These are phyloP conservation scores for Sclerotiophoma versabilis DNA, from an alignment of 2,329 filamentous ascomycete species.

Conservation along the genomic window DNA sequence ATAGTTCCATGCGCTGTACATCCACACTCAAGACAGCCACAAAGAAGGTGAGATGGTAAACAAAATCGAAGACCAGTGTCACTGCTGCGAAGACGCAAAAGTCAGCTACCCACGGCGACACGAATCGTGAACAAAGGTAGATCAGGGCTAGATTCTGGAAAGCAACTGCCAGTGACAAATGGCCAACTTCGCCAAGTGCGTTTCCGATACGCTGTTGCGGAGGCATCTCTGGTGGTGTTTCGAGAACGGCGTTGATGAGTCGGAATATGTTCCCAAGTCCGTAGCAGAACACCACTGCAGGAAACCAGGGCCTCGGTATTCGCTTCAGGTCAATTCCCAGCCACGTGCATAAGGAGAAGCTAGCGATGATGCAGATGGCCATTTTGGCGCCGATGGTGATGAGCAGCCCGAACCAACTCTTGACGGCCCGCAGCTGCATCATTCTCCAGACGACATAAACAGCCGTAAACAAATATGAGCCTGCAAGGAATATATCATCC, in stretches of 20 bases:
- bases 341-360: conserved; percentile 79
- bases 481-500: conserved; percentile 68
- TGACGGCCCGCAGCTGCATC: conserved; percentile 74
- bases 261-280: conserved; percentile 82
- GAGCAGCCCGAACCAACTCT: conserved; percentile 76
- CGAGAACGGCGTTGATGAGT: conserved; percentile 77
- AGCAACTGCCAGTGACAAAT: conserved; percentile 72
- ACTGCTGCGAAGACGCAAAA: conserved; percentile 80
- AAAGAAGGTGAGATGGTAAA: conserved; percentile 82
- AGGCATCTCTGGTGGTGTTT: conserved; percentile 72
- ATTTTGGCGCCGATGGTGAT: conserved; percentile 75
- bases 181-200: conserved; percentile 76
- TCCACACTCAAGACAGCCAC: conserved; percentile 80
- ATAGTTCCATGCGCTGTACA: conserved; percentile 76
- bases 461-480: conserved; percentile 70
- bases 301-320: conserved; percentile 77
- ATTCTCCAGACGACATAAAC: conserved; percentile 72
- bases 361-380: conserved; percentile 75
- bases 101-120: conserved; percentile 73
- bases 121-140: conserved; percentile 68
- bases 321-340: conserved; percentile 77
- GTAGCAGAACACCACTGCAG: conserved; percentile 77
- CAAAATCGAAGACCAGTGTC: conserved; percentile 77
- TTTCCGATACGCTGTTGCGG: conserved; percentile 74
- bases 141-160: conserved; percentile 73